Base-by-base conservation (phyloP, 495 filamentous ascomycete genomes). In the Sordaria brevicollis region DNA sequence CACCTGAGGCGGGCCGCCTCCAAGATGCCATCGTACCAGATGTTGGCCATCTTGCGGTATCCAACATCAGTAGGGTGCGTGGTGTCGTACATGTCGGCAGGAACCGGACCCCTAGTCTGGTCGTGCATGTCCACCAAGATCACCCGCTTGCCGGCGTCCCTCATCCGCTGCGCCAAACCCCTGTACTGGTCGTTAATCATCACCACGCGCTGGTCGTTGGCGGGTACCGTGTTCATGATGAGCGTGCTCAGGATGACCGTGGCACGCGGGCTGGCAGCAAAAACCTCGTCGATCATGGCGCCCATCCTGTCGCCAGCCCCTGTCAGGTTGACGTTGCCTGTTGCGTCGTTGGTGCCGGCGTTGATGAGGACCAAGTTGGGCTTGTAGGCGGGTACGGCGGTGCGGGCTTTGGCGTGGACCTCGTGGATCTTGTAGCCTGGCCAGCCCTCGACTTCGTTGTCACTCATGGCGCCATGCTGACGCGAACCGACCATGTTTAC, bases 381-480 rank as follows among this genome's bases (percentile, higher is more conserved):
- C 67, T 82, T 79, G 31, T 76, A 71, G 3, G 73, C 39, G 3
- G 73, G 68, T 5, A 82, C 74, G 0, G 75, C 74, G 8, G 73
- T 39, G 17, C 73, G 65, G 5, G 76, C 82, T 54, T 82, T 79
- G 4, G 65, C 36, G 36, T 76, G 73, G 19, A 87, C 74, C 67
- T 87, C 74, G 41, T 83, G 80, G 71, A 88, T 81, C 68, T 79
- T 75, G 68, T 72, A 78, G 43, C 85, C 85, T 1, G 80, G 77
- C 72, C 83, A 84, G 39, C 84, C 86, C 70, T 88, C 86, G 69
- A 83, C 79, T 29, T 83, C 82, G 76, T 85, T 84, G 73, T 88
- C 80, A 62, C 70, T 35, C 83, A 87, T 87, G 4, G 73, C 82
- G 19, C 86, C 86, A 71, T 76, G 74, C 10, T 74, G 73, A 49